A percentile compares a stretch with the other conserved stretches of the same genome.
phyloP scores from a whole-genome alignment of 345 rosid species.

The Cardamine occulta region DNA sequence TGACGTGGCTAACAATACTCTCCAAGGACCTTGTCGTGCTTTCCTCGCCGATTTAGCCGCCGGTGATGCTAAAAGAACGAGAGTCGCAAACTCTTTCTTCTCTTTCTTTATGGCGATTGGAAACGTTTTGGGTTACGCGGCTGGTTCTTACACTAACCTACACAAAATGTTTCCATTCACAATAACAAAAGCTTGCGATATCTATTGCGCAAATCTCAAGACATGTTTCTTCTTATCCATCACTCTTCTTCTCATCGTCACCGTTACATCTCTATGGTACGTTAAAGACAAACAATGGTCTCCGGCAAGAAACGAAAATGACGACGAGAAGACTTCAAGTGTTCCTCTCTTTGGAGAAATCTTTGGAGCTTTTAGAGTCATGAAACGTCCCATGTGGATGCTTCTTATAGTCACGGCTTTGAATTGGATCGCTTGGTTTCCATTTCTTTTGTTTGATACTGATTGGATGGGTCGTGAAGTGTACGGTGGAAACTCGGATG shows the following conservation, averaged over 20 bases:
- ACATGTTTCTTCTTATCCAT: constrained; percentile 73
- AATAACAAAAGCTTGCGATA: constrained; percentile 65
- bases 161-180: constrained; percentile 70
- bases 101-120: constrained; percentile 96
- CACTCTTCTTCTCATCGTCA: constrained; percentile 51
- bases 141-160: constrained; percentile 67
- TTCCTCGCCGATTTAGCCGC: constrained; percentile 79
- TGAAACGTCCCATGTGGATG: constrained; percentile 72
- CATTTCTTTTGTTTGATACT: constrained; percentile 77
- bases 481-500: constrained; percentile 67
- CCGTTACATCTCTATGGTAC: constrained; percentile 49
- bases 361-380: constrained; percentile 50
- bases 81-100: constrained; percentile 63
- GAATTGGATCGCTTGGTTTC: constrained; percentile 95
- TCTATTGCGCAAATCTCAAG: constrained; percentile 87
- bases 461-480: constrained; percentile 96
- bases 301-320: not conserved
- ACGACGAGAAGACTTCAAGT: not conserved
- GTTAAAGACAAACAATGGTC: constrained; percentile 54
- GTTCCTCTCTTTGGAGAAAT: constrained; percentile 47
- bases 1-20: constrained; percentile 88
- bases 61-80: constrained; percentile 53
- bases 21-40: constrained; percentile 92
- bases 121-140: constrained; percentile 80
- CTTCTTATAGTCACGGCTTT: constrained; percentile 66